phyloP scores from a whole-genome alignment of 2,329 filamentous ascomycete species.

The Chaetothyriales sp. region DNA sequence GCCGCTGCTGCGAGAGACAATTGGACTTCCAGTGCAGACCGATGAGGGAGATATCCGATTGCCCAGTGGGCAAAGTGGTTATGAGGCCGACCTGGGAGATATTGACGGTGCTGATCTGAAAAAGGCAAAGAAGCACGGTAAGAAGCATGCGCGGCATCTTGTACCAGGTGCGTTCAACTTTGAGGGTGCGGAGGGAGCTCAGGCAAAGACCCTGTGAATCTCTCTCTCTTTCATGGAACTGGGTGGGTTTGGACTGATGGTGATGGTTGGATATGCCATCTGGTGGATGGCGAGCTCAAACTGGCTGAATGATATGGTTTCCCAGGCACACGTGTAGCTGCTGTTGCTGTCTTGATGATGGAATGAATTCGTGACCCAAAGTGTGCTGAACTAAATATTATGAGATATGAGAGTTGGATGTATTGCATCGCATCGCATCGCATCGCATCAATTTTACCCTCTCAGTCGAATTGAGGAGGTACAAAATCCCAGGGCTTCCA shows the following conservation, averaged over 20 bases:
- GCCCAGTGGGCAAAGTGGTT: neutral
- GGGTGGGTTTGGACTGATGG: neutral
- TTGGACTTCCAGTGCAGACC: too few species aligned
- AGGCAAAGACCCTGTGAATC: too few species aligned
- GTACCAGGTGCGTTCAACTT: neutral
- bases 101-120: neutral
- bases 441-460: neutral
- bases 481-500: conserved; percentile 21
- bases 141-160: neutral
- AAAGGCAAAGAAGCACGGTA: neutral
- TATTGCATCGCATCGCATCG: neutral
- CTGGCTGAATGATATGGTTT: neutral
- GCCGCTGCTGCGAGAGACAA: too few species aligned
- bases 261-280: too few species aligned
- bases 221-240: neutral
- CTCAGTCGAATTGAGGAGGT: neutral
- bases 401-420: neutral
- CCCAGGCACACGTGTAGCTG: neutral
- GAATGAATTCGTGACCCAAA: neutral
- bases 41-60: neutral
- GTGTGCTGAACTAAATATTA: neutral
- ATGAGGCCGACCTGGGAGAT: neutral
- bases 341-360: neutral
- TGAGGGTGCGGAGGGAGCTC: too few species aligned
- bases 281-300: neutral